phyloP scores from a whole-genome alignment of 768 basidiomycete genomes.

The Xanthoconium purpureum region DNA sequence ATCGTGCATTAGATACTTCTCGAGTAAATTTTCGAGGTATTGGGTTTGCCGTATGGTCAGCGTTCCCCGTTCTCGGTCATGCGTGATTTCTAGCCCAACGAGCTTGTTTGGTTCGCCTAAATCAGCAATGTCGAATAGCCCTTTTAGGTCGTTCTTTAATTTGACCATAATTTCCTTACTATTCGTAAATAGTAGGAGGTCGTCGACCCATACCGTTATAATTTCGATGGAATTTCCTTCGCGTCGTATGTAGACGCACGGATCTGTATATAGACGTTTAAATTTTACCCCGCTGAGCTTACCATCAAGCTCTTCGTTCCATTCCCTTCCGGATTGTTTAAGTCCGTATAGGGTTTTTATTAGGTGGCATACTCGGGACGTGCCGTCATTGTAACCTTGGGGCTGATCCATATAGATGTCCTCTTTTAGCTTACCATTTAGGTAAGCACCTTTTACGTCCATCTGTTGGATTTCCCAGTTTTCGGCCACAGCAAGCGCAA shows the following conservation, averaged over 20 bases:
- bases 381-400: background rate
- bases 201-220: background rate
- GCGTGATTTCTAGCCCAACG: background rate
- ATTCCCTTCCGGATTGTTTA: background rate
- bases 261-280: background rate
- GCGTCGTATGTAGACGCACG: background rate
- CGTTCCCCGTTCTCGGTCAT: background rate
- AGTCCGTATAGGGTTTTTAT: constrained; percentile 1
- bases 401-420: constrained; percentile 17
- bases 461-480: constrained; percentile 30
- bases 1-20: background rate
- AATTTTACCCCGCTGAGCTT: background rate
- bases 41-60: background rate
- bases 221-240: background rate
- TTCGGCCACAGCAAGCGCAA: constrained; percentile 6
- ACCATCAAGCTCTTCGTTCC: background rate
- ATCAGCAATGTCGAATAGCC: background rate
- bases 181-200: background rate
- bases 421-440: constrained; percentile 31
- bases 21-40: background rate
- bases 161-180: background rate
- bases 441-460: constrained; percentile 30
- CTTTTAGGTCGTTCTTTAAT: background rate
- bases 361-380: background rate
- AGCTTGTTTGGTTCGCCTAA: background rate